Evolutionary conservation across 768 basidiomycete species (phyloP).

Genomic region (Lactarius evosmus): DNA sequence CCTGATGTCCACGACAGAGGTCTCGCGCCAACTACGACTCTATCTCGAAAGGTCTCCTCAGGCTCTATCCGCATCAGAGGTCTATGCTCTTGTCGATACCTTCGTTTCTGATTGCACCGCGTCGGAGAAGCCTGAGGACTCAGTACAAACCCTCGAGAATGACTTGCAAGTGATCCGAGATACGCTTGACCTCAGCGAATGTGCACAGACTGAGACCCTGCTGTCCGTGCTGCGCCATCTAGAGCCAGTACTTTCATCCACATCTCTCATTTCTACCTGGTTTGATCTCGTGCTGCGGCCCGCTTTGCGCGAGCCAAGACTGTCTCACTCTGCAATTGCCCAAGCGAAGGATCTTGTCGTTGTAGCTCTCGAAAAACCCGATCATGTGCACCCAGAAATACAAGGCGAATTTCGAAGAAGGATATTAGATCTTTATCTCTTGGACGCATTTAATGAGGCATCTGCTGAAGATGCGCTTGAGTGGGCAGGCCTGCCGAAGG

Average conservation of each 20-base stretch:
- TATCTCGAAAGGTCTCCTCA: conserved; percentile 55
- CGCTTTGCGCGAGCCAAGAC: conserved; percentile 68
- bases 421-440: conserved; percentile 70
- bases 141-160: conserved; percentile 55
- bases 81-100: conserved; percentile 50
- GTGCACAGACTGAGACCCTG: conserved; percentile 62
- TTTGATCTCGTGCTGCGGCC: conserved; percentile 78
- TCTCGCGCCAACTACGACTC: conserved; percentile 53
- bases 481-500: conserved; percentile 63
- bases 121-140: conserved; percentile 44
- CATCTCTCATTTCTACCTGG: conserved; percentile 73
- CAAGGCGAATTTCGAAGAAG: conserved; percentile 63
- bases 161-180: conserved; percentile 63
- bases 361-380: conserved; percentile 51
- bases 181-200: conserved; percentile 58
- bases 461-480: conserved; percentile 73
- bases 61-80: conserved; percentile 46
- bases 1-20: conserved; percentile 39
- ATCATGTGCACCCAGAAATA: conserved; percentile 46
- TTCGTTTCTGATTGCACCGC: conserved; percentile 52
- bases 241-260: conserved; percentile 55
- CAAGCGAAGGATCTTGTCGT: conserved; percentile 73
- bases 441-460: conserved; percentile 73
- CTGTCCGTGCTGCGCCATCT: conserved; percentile 64
- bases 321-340: conserved; percentile 54